Percentiles rank a stretch among this genome's conserved stretches.
Evolutionary conservation across 2,329 filamentous ascomycete genomes (phyloP).

Genomic region (Diaporthe longicolla): DNA sequence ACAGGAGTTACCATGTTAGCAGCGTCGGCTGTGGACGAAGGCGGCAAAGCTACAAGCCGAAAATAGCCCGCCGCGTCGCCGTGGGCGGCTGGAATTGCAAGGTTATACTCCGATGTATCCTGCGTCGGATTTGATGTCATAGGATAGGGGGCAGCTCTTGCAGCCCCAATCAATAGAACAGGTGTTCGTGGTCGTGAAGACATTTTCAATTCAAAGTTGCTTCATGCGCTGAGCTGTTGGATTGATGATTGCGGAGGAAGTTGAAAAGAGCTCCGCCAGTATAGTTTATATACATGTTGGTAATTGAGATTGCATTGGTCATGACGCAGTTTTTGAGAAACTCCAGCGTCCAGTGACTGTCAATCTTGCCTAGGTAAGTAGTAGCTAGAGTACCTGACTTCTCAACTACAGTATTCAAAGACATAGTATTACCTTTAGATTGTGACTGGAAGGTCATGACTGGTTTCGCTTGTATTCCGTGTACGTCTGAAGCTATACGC

Average conservation of each 20-base stretch:
- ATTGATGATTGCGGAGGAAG: not conserved
- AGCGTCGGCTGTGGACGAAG: not conserved
- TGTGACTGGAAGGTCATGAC: not conserved
- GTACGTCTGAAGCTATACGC: not conserved
- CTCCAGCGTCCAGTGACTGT: not conserved
- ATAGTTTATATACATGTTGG: not conserved
- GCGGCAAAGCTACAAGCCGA: not conserved
- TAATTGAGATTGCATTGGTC: not conserved
- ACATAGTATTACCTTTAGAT: not conserved
- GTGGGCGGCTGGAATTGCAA: not conserved
- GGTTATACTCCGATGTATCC: not conserved
- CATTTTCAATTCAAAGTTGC: not conserved
- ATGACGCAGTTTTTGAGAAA: not conserved
- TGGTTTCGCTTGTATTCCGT: no score
- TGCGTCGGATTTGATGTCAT: not conserved
- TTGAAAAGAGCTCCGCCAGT: not conserved
- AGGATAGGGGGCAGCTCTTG: not conserved
- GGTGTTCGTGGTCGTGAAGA: not conserved
- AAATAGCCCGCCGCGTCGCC: not conserved
- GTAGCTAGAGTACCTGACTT: not conserved
- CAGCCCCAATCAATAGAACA: conserved; percentile 2
- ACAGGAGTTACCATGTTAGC: not conserved
- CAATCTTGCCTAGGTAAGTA: no score
- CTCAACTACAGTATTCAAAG: not conserved
- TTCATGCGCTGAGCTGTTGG: not conserved